Evolutionary conservation across 2,329 filamentous ascomycete genomes (phyloP).

Genomic region (Colletotrichum karsti): DNA sequence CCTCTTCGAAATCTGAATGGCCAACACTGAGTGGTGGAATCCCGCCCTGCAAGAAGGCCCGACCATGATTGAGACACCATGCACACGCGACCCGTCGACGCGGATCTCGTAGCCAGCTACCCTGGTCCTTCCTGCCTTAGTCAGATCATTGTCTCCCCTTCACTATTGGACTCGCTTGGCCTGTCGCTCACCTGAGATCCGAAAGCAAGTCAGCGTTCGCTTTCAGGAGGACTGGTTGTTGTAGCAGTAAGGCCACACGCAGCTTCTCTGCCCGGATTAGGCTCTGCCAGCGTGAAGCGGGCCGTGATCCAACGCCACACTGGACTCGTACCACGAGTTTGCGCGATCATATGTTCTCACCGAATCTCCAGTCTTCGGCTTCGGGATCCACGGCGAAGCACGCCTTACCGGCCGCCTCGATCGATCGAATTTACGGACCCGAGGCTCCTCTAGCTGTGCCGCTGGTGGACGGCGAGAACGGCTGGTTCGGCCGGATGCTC

Average conservation of each 20-base stretch:
- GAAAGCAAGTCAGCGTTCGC: neutral
- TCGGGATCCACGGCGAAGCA: neutral
- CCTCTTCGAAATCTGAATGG: neutral
- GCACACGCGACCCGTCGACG: slow-evolving; percentile 15
- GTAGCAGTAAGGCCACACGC: neutral
- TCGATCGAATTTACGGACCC: neutral
- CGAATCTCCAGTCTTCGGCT: neutral
- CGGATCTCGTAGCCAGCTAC: slow-evolving; percentile 2
- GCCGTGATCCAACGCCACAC: slow-evolving; percentile 21
- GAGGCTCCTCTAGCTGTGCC: neutral
- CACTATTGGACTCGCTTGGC: neutral
- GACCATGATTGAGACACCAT: neutral
- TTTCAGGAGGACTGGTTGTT: neutral
- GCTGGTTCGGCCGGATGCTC: neutral
- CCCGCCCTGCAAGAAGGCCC: neutral
- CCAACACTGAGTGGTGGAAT: slow-evolving; percentile 4
- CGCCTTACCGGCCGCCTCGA: neutral
- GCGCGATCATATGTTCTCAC: too few species aligned
- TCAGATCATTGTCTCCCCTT: neutral
- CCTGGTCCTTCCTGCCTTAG: neutral
- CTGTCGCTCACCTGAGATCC: neutral
- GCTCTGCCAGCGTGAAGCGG: slow-evolving; percentile 1
- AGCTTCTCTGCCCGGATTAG: neutral
- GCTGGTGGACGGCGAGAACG: neutral
- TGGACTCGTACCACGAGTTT: neutral